A percentile compares a stretch with the other conserved stretches of the same genome.
Evolutionary conservation across 2,329 filamentous ascomycete genomes (phyloP).

Genomic region (Claviceps fusiformis): DNA sequence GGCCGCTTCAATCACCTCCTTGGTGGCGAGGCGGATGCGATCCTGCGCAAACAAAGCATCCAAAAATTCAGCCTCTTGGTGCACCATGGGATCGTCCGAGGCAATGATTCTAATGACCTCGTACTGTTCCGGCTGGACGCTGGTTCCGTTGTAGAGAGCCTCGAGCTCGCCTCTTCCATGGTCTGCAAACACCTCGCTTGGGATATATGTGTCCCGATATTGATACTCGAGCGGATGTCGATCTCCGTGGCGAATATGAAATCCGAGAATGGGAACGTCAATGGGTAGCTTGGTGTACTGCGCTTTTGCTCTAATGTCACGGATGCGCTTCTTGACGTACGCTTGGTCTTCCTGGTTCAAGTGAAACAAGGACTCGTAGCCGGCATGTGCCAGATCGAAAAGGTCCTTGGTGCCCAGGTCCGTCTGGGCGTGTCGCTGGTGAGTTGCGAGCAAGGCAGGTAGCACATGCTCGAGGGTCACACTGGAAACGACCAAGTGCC

Average conservation of each 20-base stretch:
- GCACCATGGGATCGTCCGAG: conserved; percentile 70
- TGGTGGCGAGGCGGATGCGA: conserved; percentile 61
- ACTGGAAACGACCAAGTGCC: conserved; percentile 60
- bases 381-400: conserved; percentile 53
- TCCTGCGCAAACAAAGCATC: conserved; percentile 53
- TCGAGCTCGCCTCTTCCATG: conserved; percentile 44
- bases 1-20: conserved; percentile 30
- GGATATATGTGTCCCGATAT: conserved; percentile 66
- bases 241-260: conserved; percentile 74
- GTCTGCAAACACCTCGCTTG: conserved; percentile 52
- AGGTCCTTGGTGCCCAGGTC: conserved; percentile 33
- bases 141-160: conserved; percentile 29
- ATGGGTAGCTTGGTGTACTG: conserved; percentile 27
- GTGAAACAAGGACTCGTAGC: conserved; percentile 63
- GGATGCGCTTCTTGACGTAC: conserved; percentile 49
- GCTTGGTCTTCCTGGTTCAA: conserved; percentile 50
- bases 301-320: conserved; percentile 37
- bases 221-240: conserved; percentile 63
- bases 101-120: conserved; percentile 49
- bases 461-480: conserved; percentile 54
- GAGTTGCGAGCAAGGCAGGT: conserved; percentile 33
- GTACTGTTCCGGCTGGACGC: conserved; percentile 21
- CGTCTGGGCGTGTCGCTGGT: conserved; percentile 14
- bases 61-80: conserved; percentile 49
- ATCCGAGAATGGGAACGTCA: conserved; percentile 37